Base-by-base conservation (phyloP, 768 basidiomycete species). In the Lyophyllum decastes region DNA sequence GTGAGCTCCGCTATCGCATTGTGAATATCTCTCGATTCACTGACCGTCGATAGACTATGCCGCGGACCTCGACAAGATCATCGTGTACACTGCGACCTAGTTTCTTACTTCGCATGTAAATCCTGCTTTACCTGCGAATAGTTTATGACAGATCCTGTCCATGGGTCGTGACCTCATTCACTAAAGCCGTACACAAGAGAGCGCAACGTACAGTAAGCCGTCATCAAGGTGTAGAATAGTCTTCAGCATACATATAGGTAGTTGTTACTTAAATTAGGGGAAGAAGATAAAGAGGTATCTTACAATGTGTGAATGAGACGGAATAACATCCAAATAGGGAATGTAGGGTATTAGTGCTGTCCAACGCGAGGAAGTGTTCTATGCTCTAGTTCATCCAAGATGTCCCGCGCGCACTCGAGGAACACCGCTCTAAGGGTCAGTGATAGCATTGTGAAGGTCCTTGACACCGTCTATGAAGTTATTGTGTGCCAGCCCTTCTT, bases 41-140 rank as follows among this genome's bases (percentile, higher is more conserved):
- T 4, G 1, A 3, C 41, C 19, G 4, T 11, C 27, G n/a, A 53
- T 64, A 84, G 83, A 73, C 61, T 86, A 80, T 66, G 85, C 83
- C 14, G 85, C 74, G 11, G 84, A 86, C 62, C 72, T 86, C 38
- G 84, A 86, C 70, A 84, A 79, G 70, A 83, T 86, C 62, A 72
- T 85, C 27, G 84, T 87, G 2, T 86, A 84, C 65, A 77, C 75
- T 34, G 72, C 73, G n/a, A 66, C 63, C 22, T 46, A 46, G 16
- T 24, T 22, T 21, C 4, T 19, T 10, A 3, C 25, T 4, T 8
- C 45, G 11, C 22, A 17, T 7, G 35, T 38, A 16, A 11, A 38
- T 38, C 35, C 35, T 38, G 10, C 30, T 10, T 10, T 4, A 10
- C 30, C 30, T 30, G 10, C 30, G 30, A 30, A 5, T 10, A 30